These are phyloP conservation scores for Phanerodontia chrysosporium DNA, from an alignment of 768 basidiomycete species.

Conservation along the genomic window DNA sequence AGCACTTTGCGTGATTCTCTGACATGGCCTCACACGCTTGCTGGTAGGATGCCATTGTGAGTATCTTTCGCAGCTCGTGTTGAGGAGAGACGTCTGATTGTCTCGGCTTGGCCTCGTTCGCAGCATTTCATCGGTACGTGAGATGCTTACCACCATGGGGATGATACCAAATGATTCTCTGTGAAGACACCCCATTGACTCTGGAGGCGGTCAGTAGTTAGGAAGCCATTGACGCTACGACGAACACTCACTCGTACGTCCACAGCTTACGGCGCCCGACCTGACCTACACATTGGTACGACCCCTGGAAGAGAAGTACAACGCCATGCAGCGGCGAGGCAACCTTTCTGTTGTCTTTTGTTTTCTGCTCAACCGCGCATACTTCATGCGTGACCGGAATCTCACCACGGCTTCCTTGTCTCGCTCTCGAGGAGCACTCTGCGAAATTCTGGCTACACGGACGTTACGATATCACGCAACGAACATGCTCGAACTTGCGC, in stretches of 20 bases:
- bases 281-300: constrained; percentile 86
- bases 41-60: constrained; percentile 59
- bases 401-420: constrained; percentile 69
- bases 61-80: not conserved
- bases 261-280: constrained; percentile 77
- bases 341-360: constrained; percentile 89
- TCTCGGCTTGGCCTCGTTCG: constrained; percentile 6
- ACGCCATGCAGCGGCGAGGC: constrained; percentile 59
- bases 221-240: not conserved
- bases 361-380: constrained; percentile 80
- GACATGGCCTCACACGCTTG: constrained; percentile 19
- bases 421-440: constrained; percentile 71
- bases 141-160: not conserved
- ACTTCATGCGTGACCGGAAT: constrained; percentile 77
- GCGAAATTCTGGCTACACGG: constrained; percentile 86
- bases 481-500: constrained; percentile 61
- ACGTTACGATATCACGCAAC: constrained; percentile 70
- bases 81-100: not conserved
- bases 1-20: not conserved
- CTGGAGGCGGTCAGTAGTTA: constrained; percentile 64
- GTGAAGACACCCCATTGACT: constrained; percentile 74
- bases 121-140: constrained; percentile 67
- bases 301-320: constrained; percentile 86
- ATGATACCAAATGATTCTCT: not conserved
- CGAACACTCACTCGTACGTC: not conserved